Conservation (phyloP, 805 yeast genomes). For the Candida piceae region DNA sequence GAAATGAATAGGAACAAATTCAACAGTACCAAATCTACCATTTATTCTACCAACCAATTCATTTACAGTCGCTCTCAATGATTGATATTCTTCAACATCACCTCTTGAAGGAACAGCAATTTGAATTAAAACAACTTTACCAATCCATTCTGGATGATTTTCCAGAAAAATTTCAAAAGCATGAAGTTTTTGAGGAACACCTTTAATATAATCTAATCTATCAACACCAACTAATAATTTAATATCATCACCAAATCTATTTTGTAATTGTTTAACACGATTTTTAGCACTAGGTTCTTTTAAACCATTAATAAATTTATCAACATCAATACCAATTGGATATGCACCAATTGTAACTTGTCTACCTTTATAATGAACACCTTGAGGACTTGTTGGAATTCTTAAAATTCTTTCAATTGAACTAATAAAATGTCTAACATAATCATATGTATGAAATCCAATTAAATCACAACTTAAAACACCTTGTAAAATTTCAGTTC, state of each 20-base stretch:
- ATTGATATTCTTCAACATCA: slow-evolving; percentile 96
- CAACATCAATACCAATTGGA: slow-evolving; percentile 98
- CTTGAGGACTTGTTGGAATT: slow-evolving; percentile 84
- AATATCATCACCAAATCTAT: slow-evolving; percentile 62
- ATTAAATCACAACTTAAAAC: slow-evolving; percentile 90
- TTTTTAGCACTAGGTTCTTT: slow-evolving; percentile 54
- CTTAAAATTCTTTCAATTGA: slow-evolving; percentile 81
- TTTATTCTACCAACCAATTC: slow-evolving; percentile 95
- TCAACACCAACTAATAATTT: slow-evolving; percentile 96
- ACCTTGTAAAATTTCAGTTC: slow-evolving; percentile 87
- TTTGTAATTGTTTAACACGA: slow-evolving; percentile 57
- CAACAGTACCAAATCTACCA: slow-evolving; percentile 94
- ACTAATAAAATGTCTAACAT: slow-evolving; percentile 91
- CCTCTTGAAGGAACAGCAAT: slow-evolving; percentile 98
- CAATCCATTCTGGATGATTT: slow-evolving; percentile 97
- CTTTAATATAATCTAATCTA: slow-evolving; percentile 93
- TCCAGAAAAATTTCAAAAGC: slow-evolving; percentile 90
- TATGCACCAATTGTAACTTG: slow-evolving; percentile 89
- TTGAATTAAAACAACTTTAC: slow-evolving; percentile 91
- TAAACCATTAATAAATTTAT: slow-evolving; percentile 79
- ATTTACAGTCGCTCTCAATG: slow-evolving; percentile 87
- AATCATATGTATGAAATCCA: slow-evolving; percentile 99
- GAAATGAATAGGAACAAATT: slow-evolving; percentile 96
- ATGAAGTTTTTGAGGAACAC: slow-evolving; percentile 95
- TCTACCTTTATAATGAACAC: slow-evolving; percentile 72